Percentiles rank a stretch among this genome's conserved stretches.
These are phyloP conservation scores for Platanus orientalis DNA, from an alignment of 164 flowering plant species.

Conservation along the genomic window DNA sequence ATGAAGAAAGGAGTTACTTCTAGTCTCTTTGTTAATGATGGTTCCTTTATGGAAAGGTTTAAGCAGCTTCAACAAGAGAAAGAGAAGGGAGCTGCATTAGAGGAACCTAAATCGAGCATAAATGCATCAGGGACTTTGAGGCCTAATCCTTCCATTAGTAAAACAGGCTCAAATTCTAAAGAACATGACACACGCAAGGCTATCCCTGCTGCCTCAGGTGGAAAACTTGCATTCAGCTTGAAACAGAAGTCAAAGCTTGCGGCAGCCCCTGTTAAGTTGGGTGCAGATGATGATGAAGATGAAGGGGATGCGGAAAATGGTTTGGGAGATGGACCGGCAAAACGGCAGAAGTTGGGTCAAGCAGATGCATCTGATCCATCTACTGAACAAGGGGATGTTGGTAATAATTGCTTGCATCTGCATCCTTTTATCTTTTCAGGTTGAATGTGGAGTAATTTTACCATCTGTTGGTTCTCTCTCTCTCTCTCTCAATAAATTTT, in stretches of 20 bases:
- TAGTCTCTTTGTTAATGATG: slow-evolving; percentile 81
- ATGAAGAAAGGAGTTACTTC: slow-evolving; percentile 64
- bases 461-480: not conserved
- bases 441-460: too few species aligned
- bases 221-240: slow-evolving; percentile 97
- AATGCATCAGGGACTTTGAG: slow-evolving; percentile 27
- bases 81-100: slow-evolving; percentile 26
- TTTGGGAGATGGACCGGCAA: slow-evolving; percentile 40
- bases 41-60: slow-evolving; percentile 94
- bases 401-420: slow-evolving; percentile 58
- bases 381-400: slow-evolving; percentile 54
- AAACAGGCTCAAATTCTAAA: slow-evolving; percentile 28
- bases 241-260: slow-evolving; percentile 90
- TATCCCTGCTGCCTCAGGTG: slow-evolving; percentile 39
- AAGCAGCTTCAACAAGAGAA: slow-evolving; percentile 76
- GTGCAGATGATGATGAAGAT: slow-evolving; percentile 84
- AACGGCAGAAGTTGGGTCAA: slow-evolving; percentile 61
- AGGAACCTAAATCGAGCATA: slow-evolving; percentile 29
- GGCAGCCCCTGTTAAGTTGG: slow-evolving; percentile 68
- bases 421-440: slow-evolving; percentile 13
- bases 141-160: slow-evolving; percentile 30
- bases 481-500: not conserved
- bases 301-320: slow-evolving; percentile 37
- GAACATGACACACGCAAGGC: slow-evolving; percentile 33
- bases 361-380: slow-evolving; percentile 32